These are phyloP conservation scores for Neurospora intermedia DNA, from an alignment of 495 filamentous ascomycete species.

Conservation along the genomic window DNA sequence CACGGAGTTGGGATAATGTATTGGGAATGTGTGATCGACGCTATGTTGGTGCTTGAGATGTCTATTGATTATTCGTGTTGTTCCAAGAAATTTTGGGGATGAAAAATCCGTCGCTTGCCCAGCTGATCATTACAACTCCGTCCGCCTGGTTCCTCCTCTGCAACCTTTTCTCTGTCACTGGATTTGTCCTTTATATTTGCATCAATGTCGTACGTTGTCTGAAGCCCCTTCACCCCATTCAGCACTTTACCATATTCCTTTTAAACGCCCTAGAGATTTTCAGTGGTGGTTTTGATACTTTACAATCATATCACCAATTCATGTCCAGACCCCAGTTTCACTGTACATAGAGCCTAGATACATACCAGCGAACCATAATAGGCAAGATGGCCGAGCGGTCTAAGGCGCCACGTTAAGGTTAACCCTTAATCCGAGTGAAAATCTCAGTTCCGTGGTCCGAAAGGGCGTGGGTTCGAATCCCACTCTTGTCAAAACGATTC, in stretches of 20 bases:
- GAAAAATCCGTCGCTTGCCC: neutral
- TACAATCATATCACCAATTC: neutral
- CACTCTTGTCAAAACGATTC: constrained; percentile 16
- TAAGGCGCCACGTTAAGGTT: neutral
- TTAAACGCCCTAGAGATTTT: no score
- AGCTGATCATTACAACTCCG: neutral
- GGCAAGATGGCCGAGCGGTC: no score
- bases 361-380: neutral
- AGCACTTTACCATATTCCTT: neutral
- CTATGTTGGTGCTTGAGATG: neutral
- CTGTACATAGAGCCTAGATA: neutral
- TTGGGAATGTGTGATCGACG: neutral
- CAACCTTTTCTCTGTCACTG: neutral
- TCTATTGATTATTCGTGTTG: neutral
- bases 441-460: constrained; percentile 16
- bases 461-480: constrained; percentile 29
- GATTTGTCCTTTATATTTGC: neutral
- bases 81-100: neutral
- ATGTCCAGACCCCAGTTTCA: neutral
- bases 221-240: no score
- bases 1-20: neutral
- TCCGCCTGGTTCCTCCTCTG: neutral
- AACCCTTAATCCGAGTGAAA: neutral
- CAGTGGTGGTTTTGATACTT: neutral
- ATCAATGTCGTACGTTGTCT: neutral